Base-by-base conservation (phyloP, 495 filamentous ascomycete species). In the Neurospora sp. region DNA sequence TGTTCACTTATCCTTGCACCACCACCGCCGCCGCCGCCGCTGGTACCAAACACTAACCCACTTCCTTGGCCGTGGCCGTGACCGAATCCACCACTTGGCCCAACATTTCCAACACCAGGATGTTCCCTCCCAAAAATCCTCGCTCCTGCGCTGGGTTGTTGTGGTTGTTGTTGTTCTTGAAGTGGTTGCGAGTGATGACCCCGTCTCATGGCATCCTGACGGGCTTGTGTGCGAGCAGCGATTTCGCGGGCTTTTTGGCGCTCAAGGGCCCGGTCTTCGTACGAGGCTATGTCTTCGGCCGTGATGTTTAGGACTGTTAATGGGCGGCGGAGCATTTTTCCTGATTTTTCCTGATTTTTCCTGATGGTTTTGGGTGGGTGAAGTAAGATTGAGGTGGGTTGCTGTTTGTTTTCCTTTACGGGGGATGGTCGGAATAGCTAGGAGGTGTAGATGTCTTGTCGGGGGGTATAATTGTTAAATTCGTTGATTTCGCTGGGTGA, bases 251-350 rank as follows among this genome's bases (percentile, higher is more conserved):
- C 72, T 18, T 74, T 73, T 39, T 70, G 65, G 10, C 81, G 80
- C 14, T 80, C 81, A 8, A 73, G 80, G 35, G 82, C 78, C 6
- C 82, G 77, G 76, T 95, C 91, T 82, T 94, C 92, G 81, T 93
- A 94, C 59, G 88, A 85, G 37, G 89, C 86, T 46, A 96, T 81
- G 78, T 96, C 93, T 81, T 95, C 92, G 11, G 89, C 84, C 0
- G 93, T 95, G 44, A 96, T 85, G 70, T 88, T 86, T 74, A 96
- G 92, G 38, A 89, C 86, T 6, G 93, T 96, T 3, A 92, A 91
- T 68, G 91, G 90, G 42, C 93, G 90, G 77, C 93, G 93, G 72
- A 96, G 90, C 93, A 96, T 96, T 20, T 68, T 76, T 20, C n/a
- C 2, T 20, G 38, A 40, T 96, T 20, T 68, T 76, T 20, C n/a